Evolutionary conservation across 208 protist species (phyloP), one percentile per base, ranked within the genome.

Genomic region (Cochliopodium minus): DNA sequence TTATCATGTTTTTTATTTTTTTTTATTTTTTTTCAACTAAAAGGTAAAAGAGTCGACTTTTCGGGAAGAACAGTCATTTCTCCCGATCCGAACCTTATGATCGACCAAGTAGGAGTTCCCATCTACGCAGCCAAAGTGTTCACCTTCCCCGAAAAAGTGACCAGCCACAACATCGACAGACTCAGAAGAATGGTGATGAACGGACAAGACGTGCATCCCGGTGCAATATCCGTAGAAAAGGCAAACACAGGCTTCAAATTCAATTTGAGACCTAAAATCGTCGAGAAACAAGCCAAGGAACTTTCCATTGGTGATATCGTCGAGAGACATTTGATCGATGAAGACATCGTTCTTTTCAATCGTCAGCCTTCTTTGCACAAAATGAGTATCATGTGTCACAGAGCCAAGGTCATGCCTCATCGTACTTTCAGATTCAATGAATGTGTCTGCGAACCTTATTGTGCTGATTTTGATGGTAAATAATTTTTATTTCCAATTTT

Each of bases 31-130:
- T 52, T 17, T n/a, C 17, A 15, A 59, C 13, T n/a, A n/a, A n/a
- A n/a, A n/a, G 93, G 94, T 52, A 99, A 99, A 68, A 89, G 96
- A 48, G 96, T 99, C 0, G 88, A 99, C 69, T 99, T 98, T 62
- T 94, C 88, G 23, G 88, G 88, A 3, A 84, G 96, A 38, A 97
- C 95, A 11, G 95, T 99, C 59, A 99, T 99, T 71, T 96, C 90
- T 2, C 95, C 95, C 0, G 96, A 99, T 69, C 95, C 95, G 2
- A 99, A 99, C 70, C 60, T 98, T 17, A 70, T 74, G 32, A 88
- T 98, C 40, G 75, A 94, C 70, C 81, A 99, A 67, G 80, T 99
- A 6, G 93, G 78, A 10, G 83, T 99, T 11, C 96, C 96, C 10
- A 62, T 89, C 34, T 72, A 73, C n/a, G 81, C 98, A 28, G 92